Evolutionary conservation across 108 stramenopile species (phyloP), one percentile per base, ranked within the genome.

Genomic region (Cyclotella kingstonii): DNA sequence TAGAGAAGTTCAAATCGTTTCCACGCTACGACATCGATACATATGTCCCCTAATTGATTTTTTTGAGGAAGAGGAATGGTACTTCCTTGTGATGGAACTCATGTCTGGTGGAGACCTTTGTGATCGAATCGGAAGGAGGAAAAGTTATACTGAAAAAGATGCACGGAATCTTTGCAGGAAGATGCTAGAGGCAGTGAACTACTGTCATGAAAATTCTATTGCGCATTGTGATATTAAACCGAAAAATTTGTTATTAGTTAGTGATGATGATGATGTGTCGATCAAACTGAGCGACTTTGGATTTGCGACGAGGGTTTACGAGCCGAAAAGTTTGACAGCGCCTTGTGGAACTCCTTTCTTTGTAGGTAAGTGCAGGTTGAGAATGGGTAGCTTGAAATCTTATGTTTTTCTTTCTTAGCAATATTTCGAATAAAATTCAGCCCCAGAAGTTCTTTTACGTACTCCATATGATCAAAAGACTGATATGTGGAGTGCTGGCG

Each of bases 401-500:
- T n/a, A n/a, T n/a, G n/a, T n/a, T n/a, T n/a, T n/a, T n/a, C n/a
- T n/a, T n/a, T n/a, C n/a, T n/a, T n/a, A n/a, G n/a, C n/a, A n/a
- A n/a, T n/a, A n/a, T n/a, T n/a, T n/a, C n/a, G n/a, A n/a, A n/a
- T n/a, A n/a, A n/a, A 18, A 26, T 27, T 10, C 28, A 50, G 91
- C 97, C 6, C 97, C 96, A 0, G 97, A 98, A 67, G 95, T 98
- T 55, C 72, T 98, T 0, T 64, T 84, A 69, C 64, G 85, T 42
- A 56, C 80, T 35, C 72, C 76, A 14, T 91, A 91, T 38, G 90
- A 91, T 74, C 79, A 84, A 62, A 77, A 84, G 41, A 90, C 90
- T 27, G 98, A 99, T 76, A 91, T 97, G 91, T 99, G 98, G 98
- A 87, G 87, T 40, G 73, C 91, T 7, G 98, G 98, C 36, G 94